Evolutionary conservation across 106 monocot genomes (phyloP).

Genomic region (Dendrobium huoshanense): DNA sequence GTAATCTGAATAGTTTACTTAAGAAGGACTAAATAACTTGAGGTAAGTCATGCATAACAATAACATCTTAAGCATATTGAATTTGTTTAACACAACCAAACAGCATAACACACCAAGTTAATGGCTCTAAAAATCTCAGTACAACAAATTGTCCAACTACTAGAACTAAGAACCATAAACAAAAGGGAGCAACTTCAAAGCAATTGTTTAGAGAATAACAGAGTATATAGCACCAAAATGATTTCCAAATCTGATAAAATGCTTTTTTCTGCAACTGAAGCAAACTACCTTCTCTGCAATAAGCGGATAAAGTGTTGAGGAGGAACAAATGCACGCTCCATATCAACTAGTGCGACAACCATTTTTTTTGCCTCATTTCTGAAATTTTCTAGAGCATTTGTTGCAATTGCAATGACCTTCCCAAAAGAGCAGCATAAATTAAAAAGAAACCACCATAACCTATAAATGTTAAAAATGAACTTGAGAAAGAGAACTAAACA

Average conservation of each 20-base stretch:
- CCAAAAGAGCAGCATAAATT: neutral
- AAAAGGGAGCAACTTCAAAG: neutral
- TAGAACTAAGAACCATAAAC: neutral
- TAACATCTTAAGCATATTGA: neutral
- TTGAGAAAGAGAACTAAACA: neutral
- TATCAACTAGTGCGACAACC: constrained; percentile 97
- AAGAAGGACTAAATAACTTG: neutral
- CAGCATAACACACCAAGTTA: neutral
- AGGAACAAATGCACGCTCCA: constrained; percentile 99
- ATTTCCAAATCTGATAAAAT: neutral
- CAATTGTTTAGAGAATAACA: neutral
- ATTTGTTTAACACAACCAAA: neutral
- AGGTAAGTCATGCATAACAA: neutral
- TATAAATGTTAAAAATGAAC: neutral
- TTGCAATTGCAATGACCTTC: constrained; percentile 63
- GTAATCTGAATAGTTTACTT: constrained; percentile 1
- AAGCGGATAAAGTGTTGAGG: constrained; percentile 84
- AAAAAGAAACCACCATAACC: neutral
- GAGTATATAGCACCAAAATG: neutral
- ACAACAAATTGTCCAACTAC: neutral
- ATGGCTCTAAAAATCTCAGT: neutral
- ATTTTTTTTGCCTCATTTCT: constrained; percentile 79
- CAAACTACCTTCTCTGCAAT: constrained; percentile 53
- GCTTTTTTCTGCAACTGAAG: neutral
- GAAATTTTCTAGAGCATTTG: constrained; percentile 56